Percentiles rank a stretch among this genome's conserved stretches.
Evolutionary conservation across 148 eudicot species (phyloP).

Genomic region (Diospyros kaki): DNA sequence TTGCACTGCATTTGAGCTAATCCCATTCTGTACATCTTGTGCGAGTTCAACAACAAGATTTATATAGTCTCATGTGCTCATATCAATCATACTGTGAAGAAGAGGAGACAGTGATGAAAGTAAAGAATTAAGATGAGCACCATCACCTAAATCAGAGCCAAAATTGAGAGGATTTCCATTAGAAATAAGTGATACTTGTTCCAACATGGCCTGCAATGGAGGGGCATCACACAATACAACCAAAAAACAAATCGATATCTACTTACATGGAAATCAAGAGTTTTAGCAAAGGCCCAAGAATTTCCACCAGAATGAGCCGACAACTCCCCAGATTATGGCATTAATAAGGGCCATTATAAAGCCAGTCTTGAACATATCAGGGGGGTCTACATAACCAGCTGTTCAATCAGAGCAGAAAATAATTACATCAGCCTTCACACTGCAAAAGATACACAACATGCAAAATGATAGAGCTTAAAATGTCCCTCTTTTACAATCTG

Average conservation of each 20-base stretch:
- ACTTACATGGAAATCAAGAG: conserved; percentile 10
- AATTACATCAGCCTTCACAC: not conserved
- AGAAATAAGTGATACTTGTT: not conserved
- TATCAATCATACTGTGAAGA: too few species aligned
- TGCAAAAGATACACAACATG: not conserved
- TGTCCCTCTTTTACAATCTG: not conserved
- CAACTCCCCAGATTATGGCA: conserved; percentile 65
- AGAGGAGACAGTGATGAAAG: too few species aligned
- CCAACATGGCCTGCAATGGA: not conserved
- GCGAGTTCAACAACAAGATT: too few species aligned
- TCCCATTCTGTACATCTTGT: too few species aligned
- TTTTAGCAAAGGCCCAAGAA: conserved; percentile 74
- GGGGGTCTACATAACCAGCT: conserved; percentile 95
- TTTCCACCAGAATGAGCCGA: conserved; percentile 91
- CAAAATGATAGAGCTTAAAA: not conserved
- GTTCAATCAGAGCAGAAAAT: conserved; percentile 22
- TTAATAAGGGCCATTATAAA: conserved; percentile 65
- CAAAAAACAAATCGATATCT: not conserved
- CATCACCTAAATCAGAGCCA: not conserved
- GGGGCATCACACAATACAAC: not conserved
- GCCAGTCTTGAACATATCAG: conserved; percentile 76
- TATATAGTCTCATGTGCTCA: too few species aligned
- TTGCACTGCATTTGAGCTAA: too few species aligned
- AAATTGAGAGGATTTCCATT: not conserved
- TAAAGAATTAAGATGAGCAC: too few species aligned